Conservation (phyloP, 164 flowering plant genomes). For the Annona cherimola region DNA sequence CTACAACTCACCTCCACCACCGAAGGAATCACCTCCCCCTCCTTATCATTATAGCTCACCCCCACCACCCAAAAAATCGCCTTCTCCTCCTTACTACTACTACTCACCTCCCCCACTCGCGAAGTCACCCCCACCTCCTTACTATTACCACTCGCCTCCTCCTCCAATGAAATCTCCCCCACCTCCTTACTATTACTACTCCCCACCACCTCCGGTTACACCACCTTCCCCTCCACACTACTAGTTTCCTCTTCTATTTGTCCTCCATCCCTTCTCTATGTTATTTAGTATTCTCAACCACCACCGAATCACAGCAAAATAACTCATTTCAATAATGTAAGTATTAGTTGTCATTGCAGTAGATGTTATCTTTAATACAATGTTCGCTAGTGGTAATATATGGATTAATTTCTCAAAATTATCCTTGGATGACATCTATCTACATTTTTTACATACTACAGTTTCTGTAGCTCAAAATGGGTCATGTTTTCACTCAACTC, state of each 20-base stretch:
- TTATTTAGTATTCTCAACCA: background rate
- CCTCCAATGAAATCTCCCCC: background rate
- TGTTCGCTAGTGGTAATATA: too few relatives aligned
- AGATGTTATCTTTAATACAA: too few relatives aligned
- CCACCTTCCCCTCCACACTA: background rate
- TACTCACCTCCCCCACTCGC: background rate
- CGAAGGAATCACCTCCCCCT: background rate
- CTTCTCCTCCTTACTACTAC: background rate
- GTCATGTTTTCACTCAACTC: too few relatives aligned
- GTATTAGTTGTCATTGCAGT: too few relatives aligned
- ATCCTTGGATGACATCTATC: too few relatives aligned
- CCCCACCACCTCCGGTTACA: background rate
- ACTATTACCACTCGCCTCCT: background rate
- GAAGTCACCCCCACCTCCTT: background rate
- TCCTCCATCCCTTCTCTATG: too few relatives aligned
- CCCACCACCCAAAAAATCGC: background rate
- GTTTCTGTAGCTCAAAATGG: too few relatives aligned
- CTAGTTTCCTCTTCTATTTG: background rate
- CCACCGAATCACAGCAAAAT: background rate
- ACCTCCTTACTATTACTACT: background rate
- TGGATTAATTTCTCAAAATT: too few relatives aligned
- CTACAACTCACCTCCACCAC: background rate
- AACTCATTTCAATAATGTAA: too few relatives aligned
- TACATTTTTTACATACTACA: too few relatives aligned
- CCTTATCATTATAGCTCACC: background rate